Conservation (phyloP, 176 grass and related monocot genomes). For the Eragrostis nindensis region DNA sequence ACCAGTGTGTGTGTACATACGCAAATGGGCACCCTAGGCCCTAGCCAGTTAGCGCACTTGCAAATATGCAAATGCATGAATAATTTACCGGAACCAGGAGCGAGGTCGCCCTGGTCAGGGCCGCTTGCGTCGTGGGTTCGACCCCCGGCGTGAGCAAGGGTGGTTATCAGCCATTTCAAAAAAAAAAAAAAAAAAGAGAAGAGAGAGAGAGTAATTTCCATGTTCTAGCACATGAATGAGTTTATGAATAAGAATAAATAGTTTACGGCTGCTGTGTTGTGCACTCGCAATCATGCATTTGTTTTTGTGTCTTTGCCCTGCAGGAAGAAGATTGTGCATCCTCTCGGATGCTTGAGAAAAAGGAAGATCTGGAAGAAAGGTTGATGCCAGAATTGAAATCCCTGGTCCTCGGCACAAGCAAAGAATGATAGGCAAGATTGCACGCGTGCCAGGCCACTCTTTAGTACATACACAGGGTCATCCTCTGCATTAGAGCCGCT, state of each 20-base stretch:
- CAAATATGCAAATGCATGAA: too few relatives aligned
- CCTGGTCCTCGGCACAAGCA: conserved; percentile 57
- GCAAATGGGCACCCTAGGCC: not conserved
- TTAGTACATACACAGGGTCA: conserved; percentile 20
- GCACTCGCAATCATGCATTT: not conserved
- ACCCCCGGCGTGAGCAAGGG: too few relatives aligned
- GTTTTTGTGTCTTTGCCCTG: conserved; percentile 29
- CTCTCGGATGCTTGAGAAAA: conserved; percentile 67
- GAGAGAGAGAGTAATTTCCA: not conserved
- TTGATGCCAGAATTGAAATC: conserved; percentile 90
- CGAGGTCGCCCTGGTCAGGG: too few relatives aligned
- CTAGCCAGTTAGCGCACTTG: not conserved
- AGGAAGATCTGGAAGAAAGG: conserved; percentile 74
- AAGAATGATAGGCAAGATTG: conserved; percentile 30
- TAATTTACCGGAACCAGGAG: too few relatives aligned
- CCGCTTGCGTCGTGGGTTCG: too few relatives aligned
- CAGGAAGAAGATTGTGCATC: conserved; percentile 78
- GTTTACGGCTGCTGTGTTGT: not conserved
- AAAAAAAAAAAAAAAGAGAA: too few relatives aligned
- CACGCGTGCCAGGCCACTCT: not conserved
- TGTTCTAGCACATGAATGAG: not conserved
- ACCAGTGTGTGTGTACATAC: not conserved
- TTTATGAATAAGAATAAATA: conserved; percentile 9
- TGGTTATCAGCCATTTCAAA: too few relatives aligned
- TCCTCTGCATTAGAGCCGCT: not conserved